phyloP scores from a whole-genome alignment of 768 basidiomycete genomes.

The Nidula microcarpa region DNA sequence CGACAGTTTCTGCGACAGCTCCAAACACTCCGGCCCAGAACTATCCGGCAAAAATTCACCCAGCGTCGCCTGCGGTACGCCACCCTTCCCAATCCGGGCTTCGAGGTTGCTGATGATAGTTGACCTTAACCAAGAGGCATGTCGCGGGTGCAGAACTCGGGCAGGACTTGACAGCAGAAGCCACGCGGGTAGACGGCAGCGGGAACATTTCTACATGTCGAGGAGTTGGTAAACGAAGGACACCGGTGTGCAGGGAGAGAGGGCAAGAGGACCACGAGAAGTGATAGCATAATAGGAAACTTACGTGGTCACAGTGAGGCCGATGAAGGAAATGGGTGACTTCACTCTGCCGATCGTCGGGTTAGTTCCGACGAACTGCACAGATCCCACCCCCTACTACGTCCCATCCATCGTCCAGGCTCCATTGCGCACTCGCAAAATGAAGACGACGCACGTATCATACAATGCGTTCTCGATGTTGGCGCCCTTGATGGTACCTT shows the following conservation, averaged over 20 bases:
- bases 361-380: conserved; percentile 76
- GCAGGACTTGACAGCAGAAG: conserved; percentile 86
- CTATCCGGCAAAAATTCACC: conserved; percentile 77
- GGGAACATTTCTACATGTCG: conserved; percentile 58
- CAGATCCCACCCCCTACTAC: conserved; percentile 81
- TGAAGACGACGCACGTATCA: conserved; percentile 43
- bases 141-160: conserved; percentile 76
- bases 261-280: no score
- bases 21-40: conserved; percentile 85
- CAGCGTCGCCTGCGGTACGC: conserved; percentile 62
- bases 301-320: conserved; percentile 75
- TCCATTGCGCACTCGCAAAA: neutral
- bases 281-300: conserved; percentile 15
- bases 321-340: conserved; percentile 67
- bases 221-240: neutral
- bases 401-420: neutral
- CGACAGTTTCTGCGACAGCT: conserved; percentile 33
- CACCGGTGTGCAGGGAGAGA: no score
- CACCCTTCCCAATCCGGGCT: conserved; percentile 45
- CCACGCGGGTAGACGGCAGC: conserved; percentile 82
- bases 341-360: conserved; percentile 63
- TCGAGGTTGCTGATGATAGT: conserved; percentile 44
- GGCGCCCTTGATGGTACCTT: conserved; percentile 74
- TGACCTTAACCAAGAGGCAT: conserved; percentile 72
- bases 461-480: conserved; percentile 95